Base-by-base conservation (phyloP, 331 rosid genomes). In the Quercus lobata region DNA sequence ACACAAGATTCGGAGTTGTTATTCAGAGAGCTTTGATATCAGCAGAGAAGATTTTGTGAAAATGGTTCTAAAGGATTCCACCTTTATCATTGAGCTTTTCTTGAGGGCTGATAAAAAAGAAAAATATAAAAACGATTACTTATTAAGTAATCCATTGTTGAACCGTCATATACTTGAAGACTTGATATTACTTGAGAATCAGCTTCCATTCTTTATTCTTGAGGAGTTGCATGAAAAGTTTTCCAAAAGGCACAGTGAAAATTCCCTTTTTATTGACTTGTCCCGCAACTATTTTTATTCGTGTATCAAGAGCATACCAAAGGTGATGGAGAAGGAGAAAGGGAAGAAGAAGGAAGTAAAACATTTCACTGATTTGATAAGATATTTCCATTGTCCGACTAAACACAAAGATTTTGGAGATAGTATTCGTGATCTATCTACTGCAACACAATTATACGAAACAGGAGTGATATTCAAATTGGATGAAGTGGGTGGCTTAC, bases 151-250 rank as follows among this genome's bases (percentile, higher is more conserved):
- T 6, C 16, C 80, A 0, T 81, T 84, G 88, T 66, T 77, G 0
- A 69, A 71, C 49, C 69, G 6, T 58, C 55, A 2, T 75, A 74
- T 84, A 14, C 16, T 55, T 21, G 66, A 72, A 63, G 88, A 85
- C 25, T 19, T 81, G 83, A 37, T 85, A 4, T 34, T 81, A 5
- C 32, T 84, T 4, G 85, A 84, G 18, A 84, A 84, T 11, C 88
- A 84, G 3, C 29, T 84, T 15, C 88, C 85, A 1, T 69, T 85
- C 8, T 81, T 61, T 21, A 72, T 85, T 3, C 72, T 85, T 3
- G 70, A 3, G 15, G 12, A 49, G 3, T 79, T 85, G 0, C 82
- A 82, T 1, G 57, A 63, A 7, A 37, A 8, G 2, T 37, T 37
- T 37, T 37, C 46, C 11, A 37, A 37, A 37, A 2, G 10, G 44